These are phyloP conservation scores for Candolleomyces aberdarensis DNA, from an alignment of 768 basidiomycete species.

Conservation along the genomic window DNA sequence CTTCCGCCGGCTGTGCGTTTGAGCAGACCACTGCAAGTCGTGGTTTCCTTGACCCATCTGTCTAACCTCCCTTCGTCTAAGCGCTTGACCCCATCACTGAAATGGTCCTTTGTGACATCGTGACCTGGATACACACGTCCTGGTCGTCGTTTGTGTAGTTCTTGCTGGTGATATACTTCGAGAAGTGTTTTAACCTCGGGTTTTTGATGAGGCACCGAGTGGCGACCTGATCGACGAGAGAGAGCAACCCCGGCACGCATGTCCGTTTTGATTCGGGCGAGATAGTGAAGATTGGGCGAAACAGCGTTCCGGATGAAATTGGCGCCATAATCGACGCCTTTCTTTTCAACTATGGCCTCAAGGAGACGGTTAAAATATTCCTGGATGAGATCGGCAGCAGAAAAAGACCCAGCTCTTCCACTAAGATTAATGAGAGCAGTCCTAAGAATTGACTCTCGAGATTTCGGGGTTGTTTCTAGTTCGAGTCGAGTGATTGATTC, in stretches of 20 bases:
- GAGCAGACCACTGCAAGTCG: not conserved
- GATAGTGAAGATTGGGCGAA: conserved; percentile 28
- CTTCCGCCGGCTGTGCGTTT: too few relatives aligned
- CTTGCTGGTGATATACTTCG: conserved; percentile 10
- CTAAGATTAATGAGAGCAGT: conserved; percentile 26
- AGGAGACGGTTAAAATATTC: conserved; percentile 30
- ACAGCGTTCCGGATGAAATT: conserved; percentile 24
- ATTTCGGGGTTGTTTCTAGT: conserved; percentile 21
- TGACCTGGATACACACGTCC: conserved; percentile 15
- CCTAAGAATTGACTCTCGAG: conserved; percentile 19
- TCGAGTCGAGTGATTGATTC: conserved; percentile 28
- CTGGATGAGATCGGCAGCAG: conserved; percentile 29
- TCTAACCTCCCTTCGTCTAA: conserved; percentile 6
- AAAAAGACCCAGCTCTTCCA: conserved; percentile 20
- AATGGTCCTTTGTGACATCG: conserved; percentile 12
- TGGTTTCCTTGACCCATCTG: not conserved
- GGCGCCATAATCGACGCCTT: conserved; percentile 26
- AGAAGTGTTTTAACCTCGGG: conserved; percentile 18
- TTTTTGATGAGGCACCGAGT: conserved; percentile 19
- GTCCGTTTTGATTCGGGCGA: conserved; percentile 28
- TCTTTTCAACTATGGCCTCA: conserved; percentile 23
- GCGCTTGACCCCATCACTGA: conserved; percentile 10
- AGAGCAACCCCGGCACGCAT: conserved; percentile 21
- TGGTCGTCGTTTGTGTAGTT: conserved; percentile 18
- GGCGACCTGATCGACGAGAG: conserved; percentile 13